Percentiles rank a stretch among this genome's conserved stretches.
Conservation (phyloP, 139 green algal genomes). For the Pleodorina starrii region DNA sequence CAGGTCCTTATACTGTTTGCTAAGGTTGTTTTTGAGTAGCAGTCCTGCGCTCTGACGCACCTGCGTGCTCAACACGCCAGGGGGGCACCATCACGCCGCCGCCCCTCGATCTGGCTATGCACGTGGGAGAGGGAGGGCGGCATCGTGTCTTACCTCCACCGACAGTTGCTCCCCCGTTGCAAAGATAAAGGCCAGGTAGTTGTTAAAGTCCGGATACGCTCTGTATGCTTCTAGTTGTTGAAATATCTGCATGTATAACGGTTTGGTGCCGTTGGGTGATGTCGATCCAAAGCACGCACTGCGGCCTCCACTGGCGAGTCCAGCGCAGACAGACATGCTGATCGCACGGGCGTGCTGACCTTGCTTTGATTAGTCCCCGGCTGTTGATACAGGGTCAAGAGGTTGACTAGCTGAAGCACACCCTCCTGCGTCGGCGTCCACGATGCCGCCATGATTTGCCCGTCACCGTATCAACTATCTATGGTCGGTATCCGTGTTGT, state of each 20-base stretch:
- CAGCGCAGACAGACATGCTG: background rate
- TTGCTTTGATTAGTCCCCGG: slow-evolving; percentile 87
- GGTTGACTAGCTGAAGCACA: slow-evolving; percentile 80
- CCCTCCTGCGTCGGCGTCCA: slow-evolving; percentile 83
- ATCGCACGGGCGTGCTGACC: slow-evolving; percentile 55
- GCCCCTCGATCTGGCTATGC: too few relatives aligned
- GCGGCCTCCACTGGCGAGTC: background rate
- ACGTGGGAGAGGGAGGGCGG: too few relatives aligned
- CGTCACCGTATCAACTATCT: background rate
- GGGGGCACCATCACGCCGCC: too few relatives aligned
- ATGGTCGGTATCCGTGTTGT: background rate
- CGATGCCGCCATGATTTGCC: slow-evolving; percentile 24
- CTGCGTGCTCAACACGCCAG: slow-evolving; percentile 54
- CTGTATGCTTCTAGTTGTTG: slow-evolving; percentile 86
- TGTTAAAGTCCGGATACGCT: slow-evolving; percentile 93
- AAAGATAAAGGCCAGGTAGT: slow-evolving; percentile 96
- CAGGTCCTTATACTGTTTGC: slow-evolving; percentile 72
- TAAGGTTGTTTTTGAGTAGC: slow-evolving; percentile 97
- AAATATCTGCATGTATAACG: slow-evolving; percentile 79
- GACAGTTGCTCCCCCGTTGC: slow-evolving; percentile 75
- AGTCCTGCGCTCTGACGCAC: slow-evolving; percentile 94
- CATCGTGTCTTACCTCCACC: slow-evolving; percentile 73
- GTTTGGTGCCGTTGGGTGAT: background rate
- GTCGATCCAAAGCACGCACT: background rate
- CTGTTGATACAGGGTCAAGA: slow-evolving; percentile 87